A percentile compares a stretch with the other conserved stretches of the same genome.
Evolutionary conservation across 352 stramenopile species (phyloP).

Genomic region (Phytophthora uliginosa): DNA sequence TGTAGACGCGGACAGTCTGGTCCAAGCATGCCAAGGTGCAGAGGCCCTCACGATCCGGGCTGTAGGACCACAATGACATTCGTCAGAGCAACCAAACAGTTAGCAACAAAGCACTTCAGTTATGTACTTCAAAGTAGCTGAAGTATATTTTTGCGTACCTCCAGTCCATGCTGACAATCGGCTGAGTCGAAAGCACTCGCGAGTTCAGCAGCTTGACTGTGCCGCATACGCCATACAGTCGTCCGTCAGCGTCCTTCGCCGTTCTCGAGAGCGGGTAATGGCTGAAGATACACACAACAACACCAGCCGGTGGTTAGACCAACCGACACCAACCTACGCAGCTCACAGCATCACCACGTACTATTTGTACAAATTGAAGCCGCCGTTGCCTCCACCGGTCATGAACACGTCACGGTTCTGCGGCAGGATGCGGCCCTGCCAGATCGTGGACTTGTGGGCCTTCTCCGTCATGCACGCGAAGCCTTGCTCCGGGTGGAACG

Average conservation of each 20-base stretch:
- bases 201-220: constrained; percentile 97
- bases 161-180: constrained; percentile 98
- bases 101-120: neutral
- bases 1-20: constrained; percentile 96
- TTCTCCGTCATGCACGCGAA: constrained; percentile 94
- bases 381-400: constrained; percentile 96
- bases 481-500: constrained; percentile 92
- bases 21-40: constrained; percentile 94
- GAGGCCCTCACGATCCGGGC: constrained; percentile 94
- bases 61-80: constrained; percentile 22
- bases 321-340: neutral
- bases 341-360: constrained; percentile 53
- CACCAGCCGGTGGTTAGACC: constrained; percentile 11
- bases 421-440: constrained; percentile 94
- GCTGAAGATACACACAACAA: constrained; percentile 40
- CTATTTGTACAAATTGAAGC: constrained; percentile 99
- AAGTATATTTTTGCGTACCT: constrained; percentile 45
- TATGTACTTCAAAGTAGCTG: no score
- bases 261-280: constrained; percentile 87
- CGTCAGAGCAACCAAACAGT: neutral
- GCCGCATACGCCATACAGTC: constrained; percentile 91
- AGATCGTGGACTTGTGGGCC: constrained; percentile 97
- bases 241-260: constrained; percentile 87
- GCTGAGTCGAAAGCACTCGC: constrained; percentile 96
- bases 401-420: constrained; percentile 98